Conservation (phyloP, 164 flowering plant species). For the Dillenia suffruticosa region DNA sequence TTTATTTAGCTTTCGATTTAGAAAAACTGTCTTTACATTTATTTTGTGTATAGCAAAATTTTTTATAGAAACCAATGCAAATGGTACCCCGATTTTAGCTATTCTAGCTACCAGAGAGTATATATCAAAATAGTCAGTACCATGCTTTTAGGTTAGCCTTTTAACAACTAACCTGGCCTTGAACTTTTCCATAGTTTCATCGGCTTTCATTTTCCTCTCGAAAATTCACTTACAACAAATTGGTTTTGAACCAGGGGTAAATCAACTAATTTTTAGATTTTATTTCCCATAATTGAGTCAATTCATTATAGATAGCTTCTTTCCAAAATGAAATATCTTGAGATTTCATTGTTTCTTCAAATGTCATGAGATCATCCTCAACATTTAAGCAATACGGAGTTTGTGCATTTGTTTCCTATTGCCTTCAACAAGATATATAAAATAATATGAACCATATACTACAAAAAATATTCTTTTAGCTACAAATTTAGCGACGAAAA, state of each 20-base stretch:
- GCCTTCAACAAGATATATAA: not conserved
- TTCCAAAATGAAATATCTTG: conserved; percentile 2
- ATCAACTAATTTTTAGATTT: conserved; percentile 4
- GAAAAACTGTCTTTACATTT: conserved; percentile 6
- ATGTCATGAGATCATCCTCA: conserved; percentile 4
- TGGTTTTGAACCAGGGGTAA: not conserved
- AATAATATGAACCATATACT: not conserved
- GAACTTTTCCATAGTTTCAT: conserved; percentile 4
- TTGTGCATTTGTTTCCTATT: not conserved
- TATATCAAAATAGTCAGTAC: conserved; percentile 5
- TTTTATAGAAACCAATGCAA: conserved; percentile 2
- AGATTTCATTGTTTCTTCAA: not conserved
- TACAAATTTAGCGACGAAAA: too few species aligned
- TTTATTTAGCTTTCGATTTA: conserved; percentile 6
- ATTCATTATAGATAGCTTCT: conserved; percentile 12
- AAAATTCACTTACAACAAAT: conserved; percentile 10
- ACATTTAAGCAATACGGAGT: not conserved
- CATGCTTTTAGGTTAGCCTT: conserved; percentile 5
- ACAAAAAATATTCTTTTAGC: too few species aligned
- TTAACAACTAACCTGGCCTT: conserved; percentile 9
- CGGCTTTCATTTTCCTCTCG: conserved; percentile 4
- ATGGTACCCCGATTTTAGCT: not conserved
- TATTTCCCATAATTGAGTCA: conserved; percentile 4
- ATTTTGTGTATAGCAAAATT: conserved; percentile 1
- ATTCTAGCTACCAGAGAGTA: conserved; percentile 5